Base-by-base conservation (phyloP, 225 moss, liverwort and hornwort species). In the Physcomitrium patens region DNA sequence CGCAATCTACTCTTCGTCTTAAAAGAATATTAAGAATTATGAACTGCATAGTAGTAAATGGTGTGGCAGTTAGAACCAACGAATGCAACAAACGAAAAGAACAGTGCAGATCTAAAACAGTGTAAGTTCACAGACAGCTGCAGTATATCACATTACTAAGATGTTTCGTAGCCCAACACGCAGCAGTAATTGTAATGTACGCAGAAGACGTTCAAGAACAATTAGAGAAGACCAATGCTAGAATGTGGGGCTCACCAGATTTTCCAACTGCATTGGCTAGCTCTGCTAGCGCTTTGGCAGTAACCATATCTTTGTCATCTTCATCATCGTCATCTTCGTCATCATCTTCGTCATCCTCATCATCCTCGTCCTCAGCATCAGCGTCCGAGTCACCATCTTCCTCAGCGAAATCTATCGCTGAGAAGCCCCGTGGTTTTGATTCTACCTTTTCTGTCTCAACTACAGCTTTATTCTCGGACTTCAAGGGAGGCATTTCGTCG, bases 311-410 rank as follows among this genome's bases (percentile, higher is more conserved):
- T 54, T 82, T 86, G 12, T 89, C 82, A n/a, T 80, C 76, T 45
- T 77, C 82, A 22, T 86, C 92, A 27, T 76, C 79, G 10, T 81
- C 89, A 57, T 84, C 92, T 14, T 87, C 86, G 47, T 92, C 90
- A 7, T 91, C 93, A 51, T 89, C 83, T 43, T 80, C 76, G 18
- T 85, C 44, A 31, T 78, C 48, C 7, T 70, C 86, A 41, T 81
- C 86, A 57, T 85, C 89, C 22, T 85, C 87, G 12, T 85, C 87
- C 63, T 85, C 85, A 18, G 71, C 87, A 58, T 85, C 91, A 16
- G 68, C 79, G 59, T 86, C 84, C 31, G 83, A 86, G 59, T 83
- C 83, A 60, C 74, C 80, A 11, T 76, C 66, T 19, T 66, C 76
- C 31, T 51, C 83, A 19, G 75, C n/a, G 63, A 83, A 74, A 83